Evolutionary conservation across 1,139 yeast genomes (phyloP), one percentile per base, ranked within the genome.

Genomic region (Debaryomycetaceae sp.): DNA sequence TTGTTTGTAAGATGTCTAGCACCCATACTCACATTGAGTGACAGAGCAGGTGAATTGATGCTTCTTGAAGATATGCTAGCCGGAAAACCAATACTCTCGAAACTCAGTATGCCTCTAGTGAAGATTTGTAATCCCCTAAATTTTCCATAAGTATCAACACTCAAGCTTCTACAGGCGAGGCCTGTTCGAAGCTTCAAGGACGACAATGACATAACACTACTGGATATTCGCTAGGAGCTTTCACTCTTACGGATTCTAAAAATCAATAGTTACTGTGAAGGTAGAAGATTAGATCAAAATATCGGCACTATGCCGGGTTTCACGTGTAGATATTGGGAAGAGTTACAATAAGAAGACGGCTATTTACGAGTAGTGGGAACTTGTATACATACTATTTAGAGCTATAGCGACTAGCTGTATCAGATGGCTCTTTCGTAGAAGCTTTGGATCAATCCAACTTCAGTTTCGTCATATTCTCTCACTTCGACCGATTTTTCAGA

Each of bases 371-470:
- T 4, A 2, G 20, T 17, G 20, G 20, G 20, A 17, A 17, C 20
- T 2, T 17, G 20, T 17, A 17, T 17, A 17, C 20, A 17, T 17
- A 17, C 20, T 17, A 17, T 17, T 2, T 17, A 17, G 20, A 17
- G 20, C 20, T 17, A 17, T 17, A 17, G 20, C 20, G 20, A 17
- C 20, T 17, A 17, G 20, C 4, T 4, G 20, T 17, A 27, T 11
- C 11, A 72, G 6, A 69, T 66, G 5, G 55, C 57, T 63, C 96
- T 80, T 51, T 86, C 91, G 42, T 65, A 75, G 63, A 83, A 88
- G 56, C 91, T 83, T 62, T 83, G 79, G 57, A 89, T 85, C 84
- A 88, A 76, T 31, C 95, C 96, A 35, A 71, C 70, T 53, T 81
- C 82, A n/a, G 82, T 72, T 58, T 87, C 91, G 22, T 81, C 85